Evolutionary conservation across 345 rosid species (phyloP).

Genomic region (Lenwebbia sp.): DNA sequence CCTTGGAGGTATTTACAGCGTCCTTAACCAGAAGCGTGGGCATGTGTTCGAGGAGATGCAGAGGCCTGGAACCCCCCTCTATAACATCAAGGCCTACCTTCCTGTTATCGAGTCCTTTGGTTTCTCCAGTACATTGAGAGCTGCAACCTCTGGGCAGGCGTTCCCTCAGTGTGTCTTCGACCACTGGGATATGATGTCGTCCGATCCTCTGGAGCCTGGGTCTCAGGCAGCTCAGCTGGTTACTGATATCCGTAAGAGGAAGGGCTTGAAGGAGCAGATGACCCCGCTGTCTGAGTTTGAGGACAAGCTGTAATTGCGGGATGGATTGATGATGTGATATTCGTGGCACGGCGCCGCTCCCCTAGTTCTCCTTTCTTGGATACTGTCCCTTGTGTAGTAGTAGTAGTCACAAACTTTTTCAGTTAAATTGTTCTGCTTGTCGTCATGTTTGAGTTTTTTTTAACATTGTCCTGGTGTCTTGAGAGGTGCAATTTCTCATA

Average conservation of each 20-base stretch:
- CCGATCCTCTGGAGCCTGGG: conserved; percentile 40
- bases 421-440: not conserved
- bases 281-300: conserved; percentile 48
- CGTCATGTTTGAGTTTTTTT: not conserved
- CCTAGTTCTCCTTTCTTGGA: not conserved
- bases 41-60: conserved; percentile 80
- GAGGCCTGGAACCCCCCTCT: conserved; percentile 75
- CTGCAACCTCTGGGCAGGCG: conserved; percentile 79
- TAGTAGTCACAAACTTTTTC: not conserved
- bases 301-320: conserved; percentile 34
- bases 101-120: conserved; percentile 79
- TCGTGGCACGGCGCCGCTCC: too few species aligned
- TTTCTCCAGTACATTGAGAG: conserved; percentile 55
- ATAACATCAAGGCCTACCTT: conserved; percentile 78
- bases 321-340: not conserved
- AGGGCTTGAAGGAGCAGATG: conserved; percentile 61
- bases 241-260: conserved; percentile 39
- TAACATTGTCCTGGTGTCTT: not conserved
- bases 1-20: conserved; percentile 85
- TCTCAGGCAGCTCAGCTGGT: conserved; percentile 37
- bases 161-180: conserved; percentile 83
- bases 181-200: conserved; percentile 70
- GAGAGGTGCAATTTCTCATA: not conserved
- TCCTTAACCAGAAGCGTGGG: conserved; percentile 77
- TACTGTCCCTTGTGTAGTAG: not conserved